Percentiles rank a stretch among this genome's conserved stretches.
Conservation (phyloP, 2,329 filamentous ascomycete genomes). For the Chrysosporium keratinophilum region DNA sequence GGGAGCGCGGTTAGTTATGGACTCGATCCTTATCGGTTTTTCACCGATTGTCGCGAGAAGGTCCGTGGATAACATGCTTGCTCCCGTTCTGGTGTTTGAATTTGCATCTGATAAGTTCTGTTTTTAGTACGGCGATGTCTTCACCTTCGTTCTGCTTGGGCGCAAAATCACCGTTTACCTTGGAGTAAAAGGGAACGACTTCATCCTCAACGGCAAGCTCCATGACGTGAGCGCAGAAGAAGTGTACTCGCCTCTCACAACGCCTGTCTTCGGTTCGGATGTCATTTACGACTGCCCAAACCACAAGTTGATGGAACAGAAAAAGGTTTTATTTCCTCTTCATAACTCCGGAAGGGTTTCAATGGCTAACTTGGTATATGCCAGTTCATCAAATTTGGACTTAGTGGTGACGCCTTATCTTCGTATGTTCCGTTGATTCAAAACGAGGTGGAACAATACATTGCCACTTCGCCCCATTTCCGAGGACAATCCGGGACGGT, state of each 20-base stretch:
- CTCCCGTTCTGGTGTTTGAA: slow-evolving; percentile 14
- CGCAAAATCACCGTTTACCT: slow-evolving; percentile 81
- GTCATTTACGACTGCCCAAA: slow-evolving; percentile 89
- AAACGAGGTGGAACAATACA: slow-evolving; percentile 56
- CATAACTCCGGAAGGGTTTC: neutral
- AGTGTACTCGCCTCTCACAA: slow-evolving; percentile 67
- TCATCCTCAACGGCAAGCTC: slow-evolving; percentile 84
- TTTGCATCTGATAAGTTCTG: slow-evolving; percentile 26
- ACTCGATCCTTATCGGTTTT: slow-evolving; percentile 65
- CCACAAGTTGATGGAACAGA: slow-evolving; percentile 89
- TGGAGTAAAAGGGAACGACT: slow-evolving; percentile 75
- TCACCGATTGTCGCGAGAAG: slow-evolving; percentile 61
- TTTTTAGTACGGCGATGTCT: slow-evolving; percentile 70
- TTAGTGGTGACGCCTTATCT: slow-evolving; percentile 49
- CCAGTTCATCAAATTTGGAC: slow-evolving; percentile 53
- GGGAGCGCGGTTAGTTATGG: slow-evolving; percentile 39
- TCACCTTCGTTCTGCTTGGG: slow-evolving; percentile 79
- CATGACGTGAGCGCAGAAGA: slow-evolving; percentile 87
- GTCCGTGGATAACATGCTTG: slow-evolving; percentile 34
- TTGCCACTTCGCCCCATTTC: slow-evolving; percentile 47
- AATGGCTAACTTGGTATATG: slow-evolving; percentile 17
- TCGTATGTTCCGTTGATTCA: slow-evolving; percentile 71
- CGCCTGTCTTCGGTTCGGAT: slow-evolving; percentile 66
- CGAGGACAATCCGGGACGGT: slow-evolving; percentile 50
- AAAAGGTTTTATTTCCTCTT: slow-evolving; percentile 51